Conservation (phyloP, 495 filamentous ascomycete genomes). For the Neurospora pannonica region DNA sequence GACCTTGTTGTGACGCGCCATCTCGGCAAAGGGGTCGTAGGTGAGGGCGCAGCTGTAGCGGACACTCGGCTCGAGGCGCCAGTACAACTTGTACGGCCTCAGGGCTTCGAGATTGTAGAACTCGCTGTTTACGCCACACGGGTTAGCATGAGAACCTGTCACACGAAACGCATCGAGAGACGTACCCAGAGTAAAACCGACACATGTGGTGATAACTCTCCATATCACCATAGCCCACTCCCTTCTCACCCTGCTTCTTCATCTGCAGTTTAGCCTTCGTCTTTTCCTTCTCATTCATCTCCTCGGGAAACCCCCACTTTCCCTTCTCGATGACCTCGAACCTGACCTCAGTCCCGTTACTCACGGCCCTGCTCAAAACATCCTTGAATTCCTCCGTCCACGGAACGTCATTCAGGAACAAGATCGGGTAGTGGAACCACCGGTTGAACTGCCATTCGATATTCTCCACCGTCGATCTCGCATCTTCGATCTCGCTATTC, state of each 20-base stretch:
- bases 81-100: slow-evolving; percentile 42
- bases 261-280: slow-evolving; percentile 72
- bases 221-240: slow-evolving; percentile 97
- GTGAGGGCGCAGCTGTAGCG: slow-evolving; percentile 44
- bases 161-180: not conserved
- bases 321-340: slow-evolving; percentile 62
- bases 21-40: slow-evolving; percentile 47
- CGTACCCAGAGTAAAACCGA: slow-evolving; percentile 90
- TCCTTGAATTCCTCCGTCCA: slow-evolving; percentile 81
- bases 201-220: slow-evolving; percentile 98
- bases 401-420: slow-evolving; percentile 87
- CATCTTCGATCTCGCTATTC: slow-evolving; percentile 83
- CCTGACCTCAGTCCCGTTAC: slow-evolving; percentile 60
- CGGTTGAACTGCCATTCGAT: slow-evolving; percentile 95
- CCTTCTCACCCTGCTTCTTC: slow-evolving; percentile 71
- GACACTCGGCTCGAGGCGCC: slow-evolving; percentile 45
- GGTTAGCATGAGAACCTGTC: not conserved
- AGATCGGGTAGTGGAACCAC: slow-evolving; percentile 95
- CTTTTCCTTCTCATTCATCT: slow-evolving; percentile 62
- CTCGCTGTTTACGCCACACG: slow-evolving; percentile 42
- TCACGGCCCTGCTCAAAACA: slow-evolving; percentile 69
- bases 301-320: slow-evolving; percentile 90
- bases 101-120: slow-evolving; percentile 36
- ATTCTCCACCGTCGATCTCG: slow-evolving; percentile 82
- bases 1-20: slow-evolving; percentile 40